phyloP scores from a whole-genome alignment of 202 grass and related monocot genomes.

The Musa balbisiana region DNA sequence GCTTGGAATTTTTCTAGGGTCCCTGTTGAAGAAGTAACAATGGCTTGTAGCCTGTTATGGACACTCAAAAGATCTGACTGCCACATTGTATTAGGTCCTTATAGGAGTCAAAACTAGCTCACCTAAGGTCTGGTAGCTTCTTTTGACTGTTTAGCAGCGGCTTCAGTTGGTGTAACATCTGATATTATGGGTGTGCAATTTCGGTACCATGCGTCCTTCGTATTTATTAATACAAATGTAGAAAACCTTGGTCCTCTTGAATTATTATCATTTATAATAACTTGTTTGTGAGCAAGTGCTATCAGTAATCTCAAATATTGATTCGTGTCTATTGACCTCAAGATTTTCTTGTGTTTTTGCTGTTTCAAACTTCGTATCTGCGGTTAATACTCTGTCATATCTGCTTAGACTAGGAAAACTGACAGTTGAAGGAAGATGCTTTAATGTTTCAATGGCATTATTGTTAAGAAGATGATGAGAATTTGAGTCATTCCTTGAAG shows the following conservation, averaged over 20 bases:
- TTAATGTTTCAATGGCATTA: no score
- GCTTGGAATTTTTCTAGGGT: conserved; percentile 46
- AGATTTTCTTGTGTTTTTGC: no score
- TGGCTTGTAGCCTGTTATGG: background rate
- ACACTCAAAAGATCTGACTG: background rate
- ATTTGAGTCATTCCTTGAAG: no score
- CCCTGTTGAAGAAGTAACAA: conserved; percentile 52
- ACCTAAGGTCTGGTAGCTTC: background rate
- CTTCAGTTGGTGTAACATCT: background rate
- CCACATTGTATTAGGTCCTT: background rate
- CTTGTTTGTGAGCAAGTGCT: background rate
- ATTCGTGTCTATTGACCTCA: no score
- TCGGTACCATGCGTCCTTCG: background rate
- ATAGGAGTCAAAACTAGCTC: background rate
- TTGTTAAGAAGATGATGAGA: no score
- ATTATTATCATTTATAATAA: background rate
- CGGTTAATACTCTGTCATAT: no score
- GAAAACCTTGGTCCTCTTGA: background rate
- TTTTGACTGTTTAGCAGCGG: background rate
- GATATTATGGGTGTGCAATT: background rate
- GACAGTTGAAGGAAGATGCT: no score
- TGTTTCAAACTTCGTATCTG: no score
- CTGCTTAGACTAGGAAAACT: no score
- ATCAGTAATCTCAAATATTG: no score
- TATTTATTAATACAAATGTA: background rate